Conservation (phyloP, 2,329 filamentous ascomycete species). For the Conoideocrella luteorostrata region DNA sequence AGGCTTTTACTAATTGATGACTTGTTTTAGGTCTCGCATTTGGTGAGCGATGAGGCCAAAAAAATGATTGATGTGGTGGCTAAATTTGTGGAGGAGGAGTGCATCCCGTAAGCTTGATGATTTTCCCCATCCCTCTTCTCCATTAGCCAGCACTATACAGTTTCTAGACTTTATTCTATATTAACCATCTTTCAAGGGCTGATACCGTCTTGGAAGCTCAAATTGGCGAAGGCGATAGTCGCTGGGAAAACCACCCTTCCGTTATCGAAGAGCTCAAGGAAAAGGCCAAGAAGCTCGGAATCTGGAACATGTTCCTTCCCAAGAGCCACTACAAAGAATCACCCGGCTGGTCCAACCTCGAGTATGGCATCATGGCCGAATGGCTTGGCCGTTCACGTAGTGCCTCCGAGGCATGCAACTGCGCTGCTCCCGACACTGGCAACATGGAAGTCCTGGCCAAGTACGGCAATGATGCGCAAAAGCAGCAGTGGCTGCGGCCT, state of each 20-base stretch:
- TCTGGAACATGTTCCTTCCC: constrained; percentile 98
- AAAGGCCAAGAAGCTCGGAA: constrained; percentile 72
- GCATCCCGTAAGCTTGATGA: constrained; percentile 60
- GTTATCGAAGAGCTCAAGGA: constrained; percentile 86
- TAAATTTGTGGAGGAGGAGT: constrained; percentile 96
- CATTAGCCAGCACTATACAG: not conserved
- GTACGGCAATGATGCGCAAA: constrained; percentile 81
- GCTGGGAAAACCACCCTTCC: constrained; percentile 74
- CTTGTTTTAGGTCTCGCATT: constrained; percentile 35
- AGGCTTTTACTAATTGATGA: not conserved
- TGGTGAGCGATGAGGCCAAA: constrained; percentile 78
- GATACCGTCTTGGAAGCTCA: constrained; percentile 77
- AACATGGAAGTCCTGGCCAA: constrained; percentile 95
- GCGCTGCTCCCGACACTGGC: constrained; percentile 83
- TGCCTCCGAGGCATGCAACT: constrained; percentile 85
- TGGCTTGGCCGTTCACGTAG: constrained; percentile 79
- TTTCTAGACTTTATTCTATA: not conserved
- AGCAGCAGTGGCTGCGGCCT: constrained; percentile 74
- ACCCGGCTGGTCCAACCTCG: constrained; percentile 88
- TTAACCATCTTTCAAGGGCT: constrained; percentile 41
- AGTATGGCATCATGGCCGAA: constrained; percentile 98
- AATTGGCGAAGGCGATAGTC: constrained; percentile 65
- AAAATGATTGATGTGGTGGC: constrained; percentile 82
- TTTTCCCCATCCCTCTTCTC: not conserved
- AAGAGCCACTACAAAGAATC: constrained; percentile 94